Percentiles rank a stretch among this genome's conserved stretches.
Conservation (phyloP, 1,139 yeast species). For the Hyphopichia khmerensis region DNA sequence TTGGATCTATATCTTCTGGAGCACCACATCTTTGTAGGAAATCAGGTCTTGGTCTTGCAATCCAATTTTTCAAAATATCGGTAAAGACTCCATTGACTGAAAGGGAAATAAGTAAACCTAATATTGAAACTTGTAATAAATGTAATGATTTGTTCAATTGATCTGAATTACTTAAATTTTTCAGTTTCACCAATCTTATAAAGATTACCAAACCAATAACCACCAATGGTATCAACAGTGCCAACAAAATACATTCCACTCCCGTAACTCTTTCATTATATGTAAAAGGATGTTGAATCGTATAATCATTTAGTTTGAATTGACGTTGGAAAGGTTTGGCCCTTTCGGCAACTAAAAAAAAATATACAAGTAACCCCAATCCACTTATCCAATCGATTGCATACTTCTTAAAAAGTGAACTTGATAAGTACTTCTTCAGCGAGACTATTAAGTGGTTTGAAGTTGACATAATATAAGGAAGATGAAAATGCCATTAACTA, state of each 20-base stretch:
- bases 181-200: neutral
- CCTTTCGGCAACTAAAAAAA: conserved; percentile 25
- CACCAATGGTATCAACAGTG: conserved; percentile 6
- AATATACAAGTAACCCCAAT: conserved; percentile 16
- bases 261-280: conserved; percentile 27
- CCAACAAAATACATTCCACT: conserved; percentile 7
- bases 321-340: conserved; percentile 24
- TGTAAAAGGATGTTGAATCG: conserved; percentile 38
- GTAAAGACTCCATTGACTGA: conserved; percentile 52
- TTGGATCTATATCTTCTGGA: conserved; percentile 24
- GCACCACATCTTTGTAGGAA: conserved; percentile 45
- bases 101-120: conserved; percentile 54
- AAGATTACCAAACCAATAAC: conserved; percentile 1
- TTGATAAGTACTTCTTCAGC: conserved; percentile 4
- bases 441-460: no score
- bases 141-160: conserved; percentile 1
- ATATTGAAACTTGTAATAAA: conserved; percentile 40
- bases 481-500: no score
- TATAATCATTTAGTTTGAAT: conserved; percentile 19
- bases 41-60: conserved; percentile 49
- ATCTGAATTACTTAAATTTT: neutral
- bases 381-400: conserved; percentile 25
- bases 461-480: no score
- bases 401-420: conserved; percentile 9
- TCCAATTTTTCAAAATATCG: conserved; percentile 47